Conservation (phyloP, 495 filamentous ascomycete genomes). For the Xylaria longipes region DNA sequence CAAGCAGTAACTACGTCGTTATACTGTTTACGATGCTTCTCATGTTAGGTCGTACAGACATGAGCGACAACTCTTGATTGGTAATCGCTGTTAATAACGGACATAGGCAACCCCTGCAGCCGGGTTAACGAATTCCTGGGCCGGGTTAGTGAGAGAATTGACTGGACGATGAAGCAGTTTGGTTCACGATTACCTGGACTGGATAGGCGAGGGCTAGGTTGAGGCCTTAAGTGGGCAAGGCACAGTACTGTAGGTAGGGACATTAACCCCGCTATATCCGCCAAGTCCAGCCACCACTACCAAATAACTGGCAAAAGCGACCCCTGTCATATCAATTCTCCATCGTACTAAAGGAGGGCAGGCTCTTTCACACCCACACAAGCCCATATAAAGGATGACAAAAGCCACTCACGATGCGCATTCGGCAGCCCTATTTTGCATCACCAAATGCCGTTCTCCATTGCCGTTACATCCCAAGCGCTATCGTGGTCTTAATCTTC, state of each 20-base stretch:
- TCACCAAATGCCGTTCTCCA: background rate
- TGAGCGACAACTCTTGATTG: background rate
- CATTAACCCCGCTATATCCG: slow-evolving; percentile 13
- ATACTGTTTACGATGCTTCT: background rate
- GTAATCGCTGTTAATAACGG: slow-evolving; percentile 16
- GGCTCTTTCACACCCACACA: background rate
- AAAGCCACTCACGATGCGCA: background rate
- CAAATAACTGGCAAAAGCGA: background rate
- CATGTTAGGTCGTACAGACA: background rate
- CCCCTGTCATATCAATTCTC: slow-evolving; percentile 5
- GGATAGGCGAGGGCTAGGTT: background rate
- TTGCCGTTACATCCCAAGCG: background rate
- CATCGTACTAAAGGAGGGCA: background rate
- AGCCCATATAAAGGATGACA: background rate
- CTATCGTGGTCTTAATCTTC: background rate
- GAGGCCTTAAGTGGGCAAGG: background rate
- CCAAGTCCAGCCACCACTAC: background rate
- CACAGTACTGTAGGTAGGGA: background rate
- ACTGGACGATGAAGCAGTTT: background rate
- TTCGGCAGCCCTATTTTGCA: background rate
- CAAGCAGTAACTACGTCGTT: background rate
- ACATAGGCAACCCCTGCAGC: background rate
- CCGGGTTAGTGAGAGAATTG: background rate
- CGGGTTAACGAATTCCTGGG: slow-evolving; percentile 14
- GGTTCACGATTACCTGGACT: background rate